These are phyloP conservation scores for Sporothrix mexicana DNA, from an alignment of 2,329 filamentous ascomycete species.

Conservation along the genomic window DNA sequence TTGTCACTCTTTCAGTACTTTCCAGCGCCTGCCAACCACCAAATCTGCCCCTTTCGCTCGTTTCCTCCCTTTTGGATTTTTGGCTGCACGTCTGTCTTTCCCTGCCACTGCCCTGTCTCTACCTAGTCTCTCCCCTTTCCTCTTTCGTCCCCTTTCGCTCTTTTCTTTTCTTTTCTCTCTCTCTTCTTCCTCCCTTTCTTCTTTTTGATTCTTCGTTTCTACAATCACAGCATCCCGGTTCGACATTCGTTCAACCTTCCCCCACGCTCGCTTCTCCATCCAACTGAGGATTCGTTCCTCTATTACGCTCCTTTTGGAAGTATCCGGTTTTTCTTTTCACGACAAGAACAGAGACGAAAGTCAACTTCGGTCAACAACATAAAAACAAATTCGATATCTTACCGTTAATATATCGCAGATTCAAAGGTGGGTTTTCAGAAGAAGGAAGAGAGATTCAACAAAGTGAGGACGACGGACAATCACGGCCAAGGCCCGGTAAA, in stretches of 20 bases:
- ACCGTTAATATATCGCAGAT: neutral
- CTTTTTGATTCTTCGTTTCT: constrained; percentile 39
- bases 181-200: constrained; percentile 27
- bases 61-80: neutral
- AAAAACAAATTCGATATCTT: neutral
- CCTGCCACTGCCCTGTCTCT: neutral
- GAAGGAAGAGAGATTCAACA: neutral
- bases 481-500: constrained; percentile 10
- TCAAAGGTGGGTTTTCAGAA: constrained; percentile 13
- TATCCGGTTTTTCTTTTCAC: constrained; percentile 19
- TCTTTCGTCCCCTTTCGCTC: constrained; percentile 11
- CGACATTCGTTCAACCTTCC: constrained; percentile 26
- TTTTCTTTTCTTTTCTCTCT: constrained; percentile 21
- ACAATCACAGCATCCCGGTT: constrained; percentile 31
- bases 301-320: constrained; percentile 60
- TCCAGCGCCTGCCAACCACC: neutral
- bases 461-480: neutral
- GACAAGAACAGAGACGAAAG: constrained; percentile 30
- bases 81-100: no score
- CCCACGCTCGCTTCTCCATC: constrained; percentile 46
- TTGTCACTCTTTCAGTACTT: neutral
- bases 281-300: constrained; percentile 60
- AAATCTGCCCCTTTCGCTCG: constrained; percentile 6
- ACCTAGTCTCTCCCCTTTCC: neutral
- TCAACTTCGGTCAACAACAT: neutral